Evolutionary conservation across 495 filamentous ascomycete species (phyloP), one percentile per base, ranked within the genome.

Genomic region (Astrothelium subdiscretum): DNA sequence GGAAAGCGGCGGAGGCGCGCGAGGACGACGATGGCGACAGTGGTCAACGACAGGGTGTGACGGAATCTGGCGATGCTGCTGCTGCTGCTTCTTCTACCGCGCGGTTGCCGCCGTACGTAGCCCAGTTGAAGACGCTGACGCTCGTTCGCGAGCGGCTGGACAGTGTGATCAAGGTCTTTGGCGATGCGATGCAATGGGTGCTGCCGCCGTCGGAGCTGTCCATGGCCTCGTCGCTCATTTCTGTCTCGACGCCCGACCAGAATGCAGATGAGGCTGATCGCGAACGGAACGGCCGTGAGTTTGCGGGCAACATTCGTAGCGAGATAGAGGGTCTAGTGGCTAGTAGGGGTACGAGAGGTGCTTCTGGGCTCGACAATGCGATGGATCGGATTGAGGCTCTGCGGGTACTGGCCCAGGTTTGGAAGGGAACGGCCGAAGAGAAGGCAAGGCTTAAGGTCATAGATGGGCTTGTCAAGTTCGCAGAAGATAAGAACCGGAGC

Each of bases 341-440:
- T 12, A 78, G 78, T 24, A 72, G 32, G 20, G 73, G 73, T 26
- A 69, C 72, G 12, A 68, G 70, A 12, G 75, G 70, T 22, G 75
- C 72, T 11, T 74, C 79, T 66, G 83, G 77, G 35, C 75, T 89
- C 22, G 85, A 90, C 60, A 83, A 84, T 27, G 94, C 92, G 1
- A 80, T 80, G 20, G 77, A 76, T 20, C 80, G 89, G 13, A 83
- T 97, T 20, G 83, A 87, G 66, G 81, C 86, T 68, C 74, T 98
- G 29, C 84, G 88, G 63, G 79, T 82, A 52, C 76, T 96, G 65
- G 81, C 82, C 15, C 72, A 73, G 13, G 85, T 97, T n/a, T 97
- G 95, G 89, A 91, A 89, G 69, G 91, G 91, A 0, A 96, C 95
- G 20, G 87, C 88, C 0, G 94, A 97, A 79, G 94, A 96, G 66